Evolutionary conservation across 139 green algal species (phyloP).

Genomic region (Chlorella sp.): DNA sequence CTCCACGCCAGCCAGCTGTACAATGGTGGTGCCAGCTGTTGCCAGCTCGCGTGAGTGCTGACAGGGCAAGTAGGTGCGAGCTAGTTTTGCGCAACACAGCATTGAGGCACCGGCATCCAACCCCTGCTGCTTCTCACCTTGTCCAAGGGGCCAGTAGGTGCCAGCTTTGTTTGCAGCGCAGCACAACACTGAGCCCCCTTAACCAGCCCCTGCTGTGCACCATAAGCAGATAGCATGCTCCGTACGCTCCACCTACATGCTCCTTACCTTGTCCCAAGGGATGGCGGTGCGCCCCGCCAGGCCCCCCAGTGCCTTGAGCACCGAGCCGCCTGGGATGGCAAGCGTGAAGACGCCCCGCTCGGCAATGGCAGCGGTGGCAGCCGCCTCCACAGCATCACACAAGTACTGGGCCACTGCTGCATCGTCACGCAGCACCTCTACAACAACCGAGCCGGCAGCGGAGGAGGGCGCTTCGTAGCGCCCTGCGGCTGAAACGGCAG

Average conservation of each 20-base stretch:
- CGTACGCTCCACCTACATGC: too few relatives aligned
- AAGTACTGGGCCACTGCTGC: neutral
- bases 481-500: neutral
- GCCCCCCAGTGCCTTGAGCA: constrained; percentile 62
- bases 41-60: neutral
- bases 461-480: neutral
- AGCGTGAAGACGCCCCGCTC: constrained; percentile 81
- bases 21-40: neutral
- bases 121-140: too few relatives aligned
- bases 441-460: neutral
- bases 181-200: constrained; percentile 29
- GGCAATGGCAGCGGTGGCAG: constrained; percentile 65
- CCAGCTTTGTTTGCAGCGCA: neutral
- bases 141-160: too few relatives aligned
- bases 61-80: too few relatives aligned
- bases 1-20: neutral
- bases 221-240: too few relatives aligned
- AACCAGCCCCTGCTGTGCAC: too few relatives aligned
- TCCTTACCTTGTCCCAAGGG: constrained; percentile 13
- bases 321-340: constrained; percentile 75
- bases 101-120: too few relatives aligned
- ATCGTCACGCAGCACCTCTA: neutral
- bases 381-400: neutral
- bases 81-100: too few relatives aligned
- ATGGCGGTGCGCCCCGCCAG: constrained; percentile 42